A percentile compares a stretch with the other conserved stretches of the same genome.
These are phyloP conservation scores for Ormosia emarginata DNA, from an alignment of 306 rosid species.

Conservation along the genomic window DNA sequence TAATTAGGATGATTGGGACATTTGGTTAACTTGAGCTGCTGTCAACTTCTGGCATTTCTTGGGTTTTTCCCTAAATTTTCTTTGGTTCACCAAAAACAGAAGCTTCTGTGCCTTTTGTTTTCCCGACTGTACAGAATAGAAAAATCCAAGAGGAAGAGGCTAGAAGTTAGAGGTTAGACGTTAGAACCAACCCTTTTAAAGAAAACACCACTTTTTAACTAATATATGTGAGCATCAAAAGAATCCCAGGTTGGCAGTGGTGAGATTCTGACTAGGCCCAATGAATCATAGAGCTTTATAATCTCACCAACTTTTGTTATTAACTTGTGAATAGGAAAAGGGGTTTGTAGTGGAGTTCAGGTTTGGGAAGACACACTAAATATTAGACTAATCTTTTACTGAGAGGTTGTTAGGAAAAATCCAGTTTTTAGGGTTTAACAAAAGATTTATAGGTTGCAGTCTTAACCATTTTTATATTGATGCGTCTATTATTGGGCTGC, in stretches of 20 bases:
- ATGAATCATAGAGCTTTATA: constrained; percentile 59
- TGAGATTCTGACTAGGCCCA: constrained; percentile 95
- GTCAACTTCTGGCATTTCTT: constrained; percentile 55
- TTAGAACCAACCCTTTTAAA: constrained; percentile 41
- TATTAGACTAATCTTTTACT: constrained; percentile 28
- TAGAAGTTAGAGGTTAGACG: constrained; percentile 45
- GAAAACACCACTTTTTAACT: neutral
- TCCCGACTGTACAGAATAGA: constrained; percentile 15
- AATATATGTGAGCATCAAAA: constrained; percentile 39
- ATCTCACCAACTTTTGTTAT: constrained; percentile 52
- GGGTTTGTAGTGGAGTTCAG: constrained; percentile 69
- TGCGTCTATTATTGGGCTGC: constrained; percentile 58
- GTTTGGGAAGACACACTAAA: constrained; percentile 66
- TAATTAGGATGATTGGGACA: constrained; percentile 62
- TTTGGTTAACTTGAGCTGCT: constrained; percentile 33
- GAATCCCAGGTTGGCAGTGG: constrained; percentile 88
- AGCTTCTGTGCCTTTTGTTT: constrained; percentile 36
- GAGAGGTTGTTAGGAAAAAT: constrained; percentile 52
- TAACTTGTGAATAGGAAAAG: constrained; percentile 35
- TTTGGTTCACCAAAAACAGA: constrained; percentile 33
- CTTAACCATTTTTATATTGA: constrained; percentile 28
- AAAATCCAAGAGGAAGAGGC: neutral
- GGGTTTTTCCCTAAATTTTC: constrained; percentile 26
- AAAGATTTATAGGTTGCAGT: constrained; percentile 48
- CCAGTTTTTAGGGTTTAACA: constrained; percentile 55